Conservation (phyloP, 2,329 filamentous ascomycete genomes). For the Aspergillus amoenus region DNA sequence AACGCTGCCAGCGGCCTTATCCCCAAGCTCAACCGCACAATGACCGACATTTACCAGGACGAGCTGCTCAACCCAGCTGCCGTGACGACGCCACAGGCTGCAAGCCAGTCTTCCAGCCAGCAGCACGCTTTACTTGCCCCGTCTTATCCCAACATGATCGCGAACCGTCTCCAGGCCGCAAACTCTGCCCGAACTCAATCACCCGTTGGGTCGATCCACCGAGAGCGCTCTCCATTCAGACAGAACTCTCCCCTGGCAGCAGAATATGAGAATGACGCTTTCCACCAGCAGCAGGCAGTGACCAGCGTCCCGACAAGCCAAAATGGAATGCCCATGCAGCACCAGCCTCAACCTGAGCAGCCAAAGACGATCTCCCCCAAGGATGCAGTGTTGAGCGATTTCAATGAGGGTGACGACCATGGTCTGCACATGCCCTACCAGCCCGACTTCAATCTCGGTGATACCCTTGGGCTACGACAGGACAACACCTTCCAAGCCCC, state of each 20-base stretch:
- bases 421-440: constrained; percentile 67
- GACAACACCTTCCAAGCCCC: constrained; percentile 37
- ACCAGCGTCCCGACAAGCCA: constrained; percentile 36
- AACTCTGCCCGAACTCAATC: constrained; percentile 65
- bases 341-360: constrained; percentile 38
- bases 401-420: constrained; percentile 68
- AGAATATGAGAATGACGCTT: constrained; percentile 39
- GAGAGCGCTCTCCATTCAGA: constrained; percentile 79
- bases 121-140: constrained; percentile 47
- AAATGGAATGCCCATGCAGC: constrained; percentile 30
- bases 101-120: constrained; percentile 23
- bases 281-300: constrained; percentile 42
- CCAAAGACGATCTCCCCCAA: constrained; percentile 91
- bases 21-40: constrained; percentile 80
- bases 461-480: constrained; percentile 37
- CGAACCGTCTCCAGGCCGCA: constrained; percentile 74
- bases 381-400: constrained; percentile 80
- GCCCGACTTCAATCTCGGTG: constrained; percentile 51
- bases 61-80: constrained; percentile 69
- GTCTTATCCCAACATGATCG: constrained; percentile 63
- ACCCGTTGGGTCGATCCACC: constrained; percentile 51
- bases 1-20: constrained; percentile 45
- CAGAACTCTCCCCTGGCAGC: constrained; percentile 64
- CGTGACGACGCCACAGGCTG: constrained; percentile 36
- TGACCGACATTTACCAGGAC: constrained; percentile 81